Percentiles rank a stretch among this genome's conserved stretches.
These are phyloP conservation scores for Gardenia jasminoides DNA, from an alignment of 257 asterid species.

Conservation along the genomic window DNA sequence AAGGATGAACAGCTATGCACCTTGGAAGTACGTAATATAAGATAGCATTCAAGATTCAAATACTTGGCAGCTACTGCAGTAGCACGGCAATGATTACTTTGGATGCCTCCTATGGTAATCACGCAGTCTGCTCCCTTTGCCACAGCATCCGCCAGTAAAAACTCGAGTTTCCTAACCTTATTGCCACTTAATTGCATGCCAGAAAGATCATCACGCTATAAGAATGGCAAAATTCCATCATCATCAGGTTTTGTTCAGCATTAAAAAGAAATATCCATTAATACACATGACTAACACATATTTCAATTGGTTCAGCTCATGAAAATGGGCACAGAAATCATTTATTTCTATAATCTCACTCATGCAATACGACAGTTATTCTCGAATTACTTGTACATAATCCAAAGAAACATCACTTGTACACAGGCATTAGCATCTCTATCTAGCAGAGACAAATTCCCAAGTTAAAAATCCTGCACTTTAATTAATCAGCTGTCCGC, in stretches of 20 bases:
- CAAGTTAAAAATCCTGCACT: too few relatives aligned
- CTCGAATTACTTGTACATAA: not conserved
- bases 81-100: slow-evolving; percentile 97
- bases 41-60: slow-evolving; percentile 82
- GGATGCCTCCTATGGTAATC: slow-evolving; percentile 92
- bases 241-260: slow-evolving; percentile 26
- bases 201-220: slow-evolving; percentile 92
- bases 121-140: slow-evolving; percentile 86
- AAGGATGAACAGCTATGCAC: slow-evolving; percentile 31
- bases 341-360: not conserved
- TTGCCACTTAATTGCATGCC: slow-evolving; percentile 99
- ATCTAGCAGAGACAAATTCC: not conserved
- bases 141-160: slow-evolving; percentile 96
- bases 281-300: not conserved
- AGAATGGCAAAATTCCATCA: slow-evolving; percentile 20
- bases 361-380: too few relatives aligned
- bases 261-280: not conserved
- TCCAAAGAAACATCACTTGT: not conserved
- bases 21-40: slow-evolving; percentile 91
- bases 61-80: slow-evolving; percentile 97
- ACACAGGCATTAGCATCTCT: too few relatives aligned
- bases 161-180: slow-evolving; percentile 96
- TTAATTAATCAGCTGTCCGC: too few relatives aligned
- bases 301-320: not conserved
- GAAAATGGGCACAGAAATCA: not conserved